Percentiles rank a stretch among this genome's conserved stretches.
phyloP scores from a whole-genome alignment of 1,284 basidiomycete genomes.

The Sphaerobolus stellatus region DNA sequence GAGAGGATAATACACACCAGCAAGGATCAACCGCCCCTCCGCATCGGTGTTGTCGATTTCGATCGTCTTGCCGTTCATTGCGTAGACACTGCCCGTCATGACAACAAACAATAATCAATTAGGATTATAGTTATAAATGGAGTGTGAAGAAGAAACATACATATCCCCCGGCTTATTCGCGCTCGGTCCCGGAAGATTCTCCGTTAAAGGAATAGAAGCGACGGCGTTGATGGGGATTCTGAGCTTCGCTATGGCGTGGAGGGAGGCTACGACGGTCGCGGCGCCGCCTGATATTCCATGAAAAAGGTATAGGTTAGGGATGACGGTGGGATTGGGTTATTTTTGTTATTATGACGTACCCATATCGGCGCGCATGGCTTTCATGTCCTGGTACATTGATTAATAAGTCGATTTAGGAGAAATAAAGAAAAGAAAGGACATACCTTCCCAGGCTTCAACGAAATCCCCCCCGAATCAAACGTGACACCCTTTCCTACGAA shows the following conservation, averaged over 20 bases:
- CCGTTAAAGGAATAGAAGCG: constrained; percentile 72
- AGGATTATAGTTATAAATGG: constrained; percentile 4
- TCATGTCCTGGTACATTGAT: constrained; percentile 55
- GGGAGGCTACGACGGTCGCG: constrained; percentile 71
- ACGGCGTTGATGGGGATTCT: constrained; percentile 81
- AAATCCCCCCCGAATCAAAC: constrained; percentile 89
- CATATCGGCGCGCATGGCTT: constrained; percentile 83
- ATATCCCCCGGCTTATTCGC: constrained; percentile 88
- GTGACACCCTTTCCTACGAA: constrained; percentile 90
- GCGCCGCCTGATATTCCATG: constrained; percentile 60
- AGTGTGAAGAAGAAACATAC: constrained; percentile 37
- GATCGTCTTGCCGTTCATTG: constrained; percentile 87
- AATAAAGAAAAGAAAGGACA: constrained; percentile 30
- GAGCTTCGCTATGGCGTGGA: constrained; percentile 79
- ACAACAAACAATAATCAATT: too few species aligned
- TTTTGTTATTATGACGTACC: constrained; percentile 40
- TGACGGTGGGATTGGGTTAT: neutral
- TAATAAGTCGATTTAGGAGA: neutral
- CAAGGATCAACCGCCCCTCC: constrained; percentile 78
- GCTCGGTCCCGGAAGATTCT: constrained; percentile 84
- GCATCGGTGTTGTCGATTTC: constrained; percentile 91
- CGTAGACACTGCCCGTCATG: constrained; percentile 70
- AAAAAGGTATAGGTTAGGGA: neutral
- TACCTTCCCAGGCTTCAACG: constrained; percentile 75
- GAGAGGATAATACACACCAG: constrained; percentile 43